These are phyloP conservation scores for Plasmodium blacklocki DNA, from an alignment of 169 alveolate genomes.

Conservation along the genomic window DNA sequence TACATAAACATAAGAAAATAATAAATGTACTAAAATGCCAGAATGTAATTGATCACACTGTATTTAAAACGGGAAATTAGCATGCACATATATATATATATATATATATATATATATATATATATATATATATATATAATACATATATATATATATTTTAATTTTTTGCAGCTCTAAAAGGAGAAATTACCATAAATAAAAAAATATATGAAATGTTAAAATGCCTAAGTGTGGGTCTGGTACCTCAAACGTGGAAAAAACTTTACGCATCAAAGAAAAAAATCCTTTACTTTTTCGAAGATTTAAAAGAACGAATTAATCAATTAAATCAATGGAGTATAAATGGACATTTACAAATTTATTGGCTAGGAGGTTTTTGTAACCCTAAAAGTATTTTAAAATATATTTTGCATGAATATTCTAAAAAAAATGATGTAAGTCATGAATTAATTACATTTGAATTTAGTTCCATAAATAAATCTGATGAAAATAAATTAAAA, in stretches of 20 bases:
- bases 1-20: neutral
- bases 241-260: conserved; percentile 69
- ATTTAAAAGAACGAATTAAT: conserved; percentile 71
- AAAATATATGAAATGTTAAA: conserved; percentile 56
- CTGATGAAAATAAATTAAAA: conserved; percentile 52
- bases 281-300: conserved; percentile 47
- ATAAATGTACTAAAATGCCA: neutral
- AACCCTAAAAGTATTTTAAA: conserved; percentile 72
- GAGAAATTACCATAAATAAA: conserved; percentile 61
- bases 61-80: neutral
- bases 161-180: conserved; percentile 57
- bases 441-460: conserved; percentile 70
- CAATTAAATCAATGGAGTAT: conserved; percentile 74
- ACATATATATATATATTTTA: neutral
- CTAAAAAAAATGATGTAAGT: conserved; percentile 68
- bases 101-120: neutral
- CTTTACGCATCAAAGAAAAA: conserved; percentile 55
- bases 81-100: neutral
- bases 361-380: conserved; percentile 76
- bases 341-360: conserved; percentile 49
- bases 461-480: conserved; percentile 38
- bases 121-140: too few species aligned
- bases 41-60: neutral
- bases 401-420: conserved; percentile 71
- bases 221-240: conserved; percentile 46